Evolutionary conservation across 2,329 filamentous ascomycete genomes (phyloP), one percentile per base, ranked within the genome.

Genomic region (Xylaria sp.): DNA sequence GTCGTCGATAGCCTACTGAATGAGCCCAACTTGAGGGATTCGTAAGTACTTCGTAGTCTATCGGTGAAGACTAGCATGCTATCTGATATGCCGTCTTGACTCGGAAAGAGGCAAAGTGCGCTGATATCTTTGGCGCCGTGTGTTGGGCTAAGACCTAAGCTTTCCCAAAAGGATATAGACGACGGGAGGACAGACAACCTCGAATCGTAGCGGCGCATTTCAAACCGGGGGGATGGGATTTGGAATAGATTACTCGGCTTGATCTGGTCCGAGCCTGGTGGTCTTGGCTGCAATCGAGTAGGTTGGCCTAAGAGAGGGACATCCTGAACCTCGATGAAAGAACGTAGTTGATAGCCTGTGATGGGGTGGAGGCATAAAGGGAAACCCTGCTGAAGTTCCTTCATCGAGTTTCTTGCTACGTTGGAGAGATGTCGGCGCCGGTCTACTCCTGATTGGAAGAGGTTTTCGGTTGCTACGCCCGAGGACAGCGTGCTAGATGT

Each of bases 121-220:
- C 86, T 85, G 34, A 96, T 82, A 69, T 95, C 88, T 78, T 97
- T 97, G 7, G 83, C 76, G 0, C 92, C 91, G 67, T 88, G 88
- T 8, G 88, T 88, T 3, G 93, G 93, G 1, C 88, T 88, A 1
- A 97, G 84, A 0, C 92, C 92, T 19, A 97, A 82, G 55, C 90
- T 89, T 76, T 96, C 93, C 93, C 93, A 97, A 75, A 96, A 97
- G 0, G 86, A 82, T 21, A 95, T 82, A 0, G 92, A 91, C 0
- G 92, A 88, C 1, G 93, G 92, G 24, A 95, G 82, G 47, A 97
- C 83, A 11, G 93, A 93, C 64, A 94, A 86, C 56, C 86, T 87
- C 1, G 85, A 85, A 47, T 93, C 91, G 21, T 89, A 87, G 61
- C 93, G 86, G 57, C 90, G 89, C 11, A 97, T 83, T 71, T 93